Conservation (phyloP, 495 filamentous ascomycete species). For the Pyrenopolyporus hunteri region DNA sequence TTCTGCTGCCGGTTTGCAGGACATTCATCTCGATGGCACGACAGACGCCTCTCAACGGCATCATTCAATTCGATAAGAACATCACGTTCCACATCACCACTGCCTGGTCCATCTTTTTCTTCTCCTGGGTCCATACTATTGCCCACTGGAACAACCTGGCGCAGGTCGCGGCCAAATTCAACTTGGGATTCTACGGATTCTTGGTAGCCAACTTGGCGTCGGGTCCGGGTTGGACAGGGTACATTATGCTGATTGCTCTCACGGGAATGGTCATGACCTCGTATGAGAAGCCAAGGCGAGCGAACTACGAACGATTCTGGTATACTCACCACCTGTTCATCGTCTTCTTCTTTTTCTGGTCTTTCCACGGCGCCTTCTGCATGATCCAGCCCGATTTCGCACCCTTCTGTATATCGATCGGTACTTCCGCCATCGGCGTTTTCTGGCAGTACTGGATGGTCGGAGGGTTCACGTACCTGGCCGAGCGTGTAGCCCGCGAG, state of each 20-base stretch:
- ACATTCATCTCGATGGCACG: constrained; percentile 77
- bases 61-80: constrained; percentile 82
- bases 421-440: constrained; percentile 66
- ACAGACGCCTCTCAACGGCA: constrained; percentile 76
- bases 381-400: constrained; percentile 79
- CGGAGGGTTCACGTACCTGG: constrained; percentile 73
- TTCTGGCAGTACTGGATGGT: constrained; percentile 86
- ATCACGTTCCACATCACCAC: constrained; percentile 82
- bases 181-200: constrained; percentile 74
- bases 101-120: constrained; percentile 82
- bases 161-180: constrained; percentile 71
- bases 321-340: constrained; percentile 80
- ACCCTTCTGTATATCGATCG: constrained; percentile 68
- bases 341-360: constrained; percentile 83
- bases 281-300: constrained; percentile 68
- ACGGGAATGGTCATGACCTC: constrained; percentile 73
- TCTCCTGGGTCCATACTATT: constrained; percentile 79
- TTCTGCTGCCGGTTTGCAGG: constrained; percentile 80
- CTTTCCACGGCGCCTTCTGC: constrained; percentile 79
- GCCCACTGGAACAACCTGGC: constrained; percentile 84
- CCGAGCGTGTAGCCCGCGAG: constrained; percentile 72
- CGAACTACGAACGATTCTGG: constrained; percentile 82
- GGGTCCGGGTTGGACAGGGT: constrained; percentile 80
- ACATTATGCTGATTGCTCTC: constrained; percentile 73
- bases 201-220: constrained; percentile 71